Percentiles rank a stretch among this genome's conserved stretches.
These are phyloP conservation scores for Excoecaria cochinchinensis DNA, from an alignment of 345 rosid genomes.

Conservation along the genomic window DNA sequence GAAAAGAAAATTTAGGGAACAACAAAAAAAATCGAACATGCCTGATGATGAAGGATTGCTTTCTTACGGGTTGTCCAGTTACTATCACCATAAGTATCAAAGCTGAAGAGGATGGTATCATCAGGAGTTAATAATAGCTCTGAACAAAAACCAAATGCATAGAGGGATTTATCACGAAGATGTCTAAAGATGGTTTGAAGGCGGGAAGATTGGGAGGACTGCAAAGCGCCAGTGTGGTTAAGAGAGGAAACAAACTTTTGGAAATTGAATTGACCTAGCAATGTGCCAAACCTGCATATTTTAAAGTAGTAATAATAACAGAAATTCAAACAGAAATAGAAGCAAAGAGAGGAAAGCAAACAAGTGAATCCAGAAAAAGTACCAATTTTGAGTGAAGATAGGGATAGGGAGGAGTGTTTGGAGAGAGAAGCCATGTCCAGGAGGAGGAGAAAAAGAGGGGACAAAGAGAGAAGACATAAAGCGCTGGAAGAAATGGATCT, in stretches of 20 bases:
- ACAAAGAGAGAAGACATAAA: slow-evolving; percentile 73
- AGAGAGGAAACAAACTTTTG: slow-evolving; percentile 61
- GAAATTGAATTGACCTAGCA: slow-evolving; percentile 77
- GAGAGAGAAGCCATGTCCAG: slow-evolving; percentile 42
- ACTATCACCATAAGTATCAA: slow-evolving; percentile 49
- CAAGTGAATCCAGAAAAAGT: not conserved
- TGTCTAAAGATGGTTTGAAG: slow-evolving; percentile 27
- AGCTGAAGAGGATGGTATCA: slow-evolving; percentile 60
- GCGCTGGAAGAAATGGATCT: slow-evolving; percentile 81
- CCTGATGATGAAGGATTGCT: slow-evolving; percentile 73
- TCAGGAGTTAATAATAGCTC: slow-evolving; percentile 67
- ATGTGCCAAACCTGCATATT: slow-evolving; percentile 54
- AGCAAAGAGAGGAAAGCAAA: not conserved
- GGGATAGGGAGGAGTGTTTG: slow-evolving; percentile 68
- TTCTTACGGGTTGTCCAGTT: slow-evolving; percentile 53
- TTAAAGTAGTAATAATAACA: not conserved
- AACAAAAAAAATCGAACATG: not conserved
- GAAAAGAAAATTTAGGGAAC: not conserved
- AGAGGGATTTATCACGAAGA: slow-evolving; percentile 64
- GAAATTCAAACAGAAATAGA: not conserved
- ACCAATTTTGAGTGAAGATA: slow-evolving; percentile 59
- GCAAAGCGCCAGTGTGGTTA: slow-evolving; percentile 25
- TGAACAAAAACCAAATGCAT: slow-evolving; percentile 68
- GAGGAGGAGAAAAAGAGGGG: slow-evolving; percentile 54
- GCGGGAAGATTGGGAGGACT: slow-evolving; percentile 36